Conservation (phyloP, 2,329 filamentous ascomycete genomes). For the Lasiodiplodia citricola region DNA sequence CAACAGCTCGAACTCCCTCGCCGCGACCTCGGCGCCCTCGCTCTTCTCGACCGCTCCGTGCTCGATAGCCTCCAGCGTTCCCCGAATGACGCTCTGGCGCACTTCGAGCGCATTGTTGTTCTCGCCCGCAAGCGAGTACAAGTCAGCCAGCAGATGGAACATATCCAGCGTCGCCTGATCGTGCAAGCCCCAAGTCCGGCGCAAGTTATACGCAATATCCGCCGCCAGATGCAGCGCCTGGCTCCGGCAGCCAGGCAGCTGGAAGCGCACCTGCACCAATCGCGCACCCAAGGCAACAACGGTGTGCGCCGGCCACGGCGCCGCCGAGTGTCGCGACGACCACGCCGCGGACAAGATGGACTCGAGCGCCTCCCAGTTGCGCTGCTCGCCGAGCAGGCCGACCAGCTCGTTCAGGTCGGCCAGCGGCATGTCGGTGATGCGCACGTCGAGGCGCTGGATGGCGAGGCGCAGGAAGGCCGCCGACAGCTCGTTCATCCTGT, state of each 20-base stretch:
- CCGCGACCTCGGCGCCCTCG: slow-evolving; percentile 36
- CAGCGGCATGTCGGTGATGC: slow-evolving; percentile 48
- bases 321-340: slow-evolving; percentile 40
- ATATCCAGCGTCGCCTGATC: slow-evolving; percentile 56
- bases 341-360: slow-evolving; percentile 43
- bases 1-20: slow-evolving; percentile 39
- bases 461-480: slow-evolving; percentile 47
- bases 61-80: slow-evolving; percentile 36
- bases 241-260: slow-evolving; percentile 44
- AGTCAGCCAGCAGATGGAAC: slow-evolving; percentile 54
- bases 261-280: slow-evolving; percentile 59
- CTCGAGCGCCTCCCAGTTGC: slow-evolving; percentile 50
- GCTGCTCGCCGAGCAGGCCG: slow-evolving; percentile 50
- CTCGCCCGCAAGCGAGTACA: slow-evolving; percentile 52
- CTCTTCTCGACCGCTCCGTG: slow-evolving; percentile 31
- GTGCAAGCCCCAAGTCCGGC: slow-evolving; percentile 56
- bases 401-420: slow-evolving; percentile 52
- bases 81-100: slow-evolving; percentile 39
- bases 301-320: slow-evolving; percentile 39
- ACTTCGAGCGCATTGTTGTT: slow-evolving; percentile 38
- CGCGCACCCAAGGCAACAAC: slow-evolving; percentile 58
- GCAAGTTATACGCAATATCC: slow-evolving; percentile 62
- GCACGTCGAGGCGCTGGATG: slow-evolving; percentile 47
- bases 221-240: slow-evolving; percentile 52
- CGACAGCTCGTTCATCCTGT: slow-evolving; percentile 48